Conservation (phyloP, 2,329 filamentous ascomycete genomes). For the Colletotrichum liriopes region DNA sequence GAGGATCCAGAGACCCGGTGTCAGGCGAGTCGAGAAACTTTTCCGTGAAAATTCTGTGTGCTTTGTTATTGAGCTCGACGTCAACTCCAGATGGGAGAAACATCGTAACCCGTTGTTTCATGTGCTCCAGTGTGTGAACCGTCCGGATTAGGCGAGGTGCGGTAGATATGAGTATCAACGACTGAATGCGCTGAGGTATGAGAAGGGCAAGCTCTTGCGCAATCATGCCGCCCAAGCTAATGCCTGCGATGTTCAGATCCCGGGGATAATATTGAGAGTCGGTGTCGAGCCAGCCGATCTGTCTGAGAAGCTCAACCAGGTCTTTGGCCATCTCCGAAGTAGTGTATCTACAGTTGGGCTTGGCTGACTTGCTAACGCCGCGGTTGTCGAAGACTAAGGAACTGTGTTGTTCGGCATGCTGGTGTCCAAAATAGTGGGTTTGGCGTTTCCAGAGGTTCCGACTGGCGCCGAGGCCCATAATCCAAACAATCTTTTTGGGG, state of each 20-base stretch:
- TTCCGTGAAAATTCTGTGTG: slow-evolving; percentile 21
- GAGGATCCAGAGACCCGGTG: slow-evolving; percentile 19
- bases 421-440: slow-evolving; percentile 77
- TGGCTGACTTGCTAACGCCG: slow-evolving; percentile 77
- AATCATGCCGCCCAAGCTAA: slow-evolving; percentile 84
- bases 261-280: slow-evolving; percentile 46
- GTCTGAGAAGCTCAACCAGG: slow-evolving; percentile 69
- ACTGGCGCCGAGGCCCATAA: slow-evolving; percentile 34
- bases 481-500: slow-evolving; percentile 27
- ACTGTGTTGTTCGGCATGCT: slow-evolving; percentile 70
- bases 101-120: slow-evolving; percentile 20
- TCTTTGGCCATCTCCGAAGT: slow-evolving; percentile 82
- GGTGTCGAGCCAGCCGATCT: slow-evolving; percentile 69
- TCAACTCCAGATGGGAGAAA: slow-evolving; percentile 21
- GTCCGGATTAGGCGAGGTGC: slow-evolving; percentile 31
- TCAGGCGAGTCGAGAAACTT: slow-evolving; percentile 15
- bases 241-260: slow-evolving; percentile 73
- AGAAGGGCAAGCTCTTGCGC: slow-evolving; percentile 73
- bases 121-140: slow-evolving; percentile 11
- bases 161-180: slow-evolving; percentile 23
- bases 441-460: slow-evolving; percentile 64
- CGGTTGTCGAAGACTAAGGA: slow-evolving; percentile 78
- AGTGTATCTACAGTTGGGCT: slow-evolving; percentile 75
- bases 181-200: slow-evolving; percentile 46
- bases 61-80: slow-evolving; percentile 21